Conservation (phyloP, 257 asterid genomes). For the Ophiorrhiza pumila region DNA sequence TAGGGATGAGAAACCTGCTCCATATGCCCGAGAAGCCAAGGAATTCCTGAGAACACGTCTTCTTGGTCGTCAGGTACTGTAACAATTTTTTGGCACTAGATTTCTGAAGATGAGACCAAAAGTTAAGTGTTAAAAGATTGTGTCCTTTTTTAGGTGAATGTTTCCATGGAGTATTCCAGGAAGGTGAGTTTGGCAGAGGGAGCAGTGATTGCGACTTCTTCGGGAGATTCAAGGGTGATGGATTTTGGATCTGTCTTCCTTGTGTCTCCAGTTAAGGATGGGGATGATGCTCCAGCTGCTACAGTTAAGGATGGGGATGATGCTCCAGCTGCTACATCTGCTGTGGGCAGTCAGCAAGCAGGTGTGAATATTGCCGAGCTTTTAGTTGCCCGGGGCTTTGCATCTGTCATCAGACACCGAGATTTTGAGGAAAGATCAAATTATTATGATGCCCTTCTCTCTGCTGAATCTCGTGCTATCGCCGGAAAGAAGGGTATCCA, state of each 20-base stretch:
- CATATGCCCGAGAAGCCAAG: constrained; percentile 95
- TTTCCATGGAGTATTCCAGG: constrained; percentile 95
- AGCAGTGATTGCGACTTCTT: constrained; percentile 43
- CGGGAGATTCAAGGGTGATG: constrained; percentile 72
- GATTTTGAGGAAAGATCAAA: constrained; percentile 98
- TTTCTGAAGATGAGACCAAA: not conserved
- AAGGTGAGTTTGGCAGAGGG: constrained; percentile 76
- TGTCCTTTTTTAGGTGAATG: constrained; percentile 61
- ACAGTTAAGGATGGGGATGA: constrained; percentile 65
- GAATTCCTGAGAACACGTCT: constrained; percentile 88
- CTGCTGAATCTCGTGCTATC: constrained; percentile 88
- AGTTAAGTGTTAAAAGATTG: constrained; percentile 13
- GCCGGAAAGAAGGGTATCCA: constrained; percentile 87
- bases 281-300: constrained; percentile 46
- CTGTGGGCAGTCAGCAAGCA: constrained; percentile 47
- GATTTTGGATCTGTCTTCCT: constrained; percentile 95
- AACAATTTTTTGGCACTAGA: constrained; percentile 1
- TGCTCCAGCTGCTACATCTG: constrained; percentile 43
- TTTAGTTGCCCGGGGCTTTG: constrained; percentile 85
- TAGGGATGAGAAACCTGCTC: constrained; percentile 87
- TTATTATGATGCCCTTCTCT: constrained; percentile 76
- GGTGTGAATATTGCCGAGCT: constrained; percentile 86
- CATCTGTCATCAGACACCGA: constrained; percentile 89
- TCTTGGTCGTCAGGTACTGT: constrained; percentile 78
- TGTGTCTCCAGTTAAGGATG: constrained; percentile 51